Evolutionary conservation across 1,139 yeast species (phyloP).

Genomic region (Sugiyamaella xylanicola): DNA sequence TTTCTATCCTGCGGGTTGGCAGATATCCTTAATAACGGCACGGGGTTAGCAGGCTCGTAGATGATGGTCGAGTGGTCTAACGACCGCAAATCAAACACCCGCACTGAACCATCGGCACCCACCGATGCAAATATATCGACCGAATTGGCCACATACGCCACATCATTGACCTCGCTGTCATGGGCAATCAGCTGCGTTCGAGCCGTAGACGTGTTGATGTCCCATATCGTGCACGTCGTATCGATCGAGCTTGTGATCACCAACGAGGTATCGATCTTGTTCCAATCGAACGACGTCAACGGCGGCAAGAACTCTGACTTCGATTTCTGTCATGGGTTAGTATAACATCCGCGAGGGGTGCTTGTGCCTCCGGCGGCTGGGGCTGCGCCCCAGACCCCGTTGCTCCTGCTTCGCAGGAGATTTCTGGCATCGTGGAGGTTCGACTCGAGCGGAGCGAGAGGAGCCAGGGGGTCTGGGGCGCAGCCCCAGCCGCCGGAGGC

Average conservation of each 20-base stretch:
- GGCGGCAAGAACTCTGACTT: slow-evolving; percentile 50
- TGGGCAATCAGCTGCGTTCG: slow-evolving; percentile 95
- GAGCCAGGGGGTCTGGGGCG: slow-evolving; percentile 6
- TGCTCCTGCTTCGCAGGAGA: not conserved
- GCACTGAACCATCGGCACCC: slow-evolving; percentile 92
- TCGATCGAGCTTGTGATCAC: slow-evolving; percentile 88
- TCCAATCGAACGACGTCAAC: slow-evolving; percentile 94
- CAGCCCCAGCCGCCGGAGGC: slow-evolving; percentile 6
- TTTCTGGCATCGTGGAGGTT: not conserved
- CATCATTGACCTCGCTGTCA: slow-evolving; percentile 94
- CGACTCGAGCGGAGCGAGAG: slow-evolving; percentile 2
- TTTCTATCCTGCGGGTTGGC: slow-evolving; percentile 80
- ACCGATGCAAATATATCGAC: slow-evolving; percentile 86
- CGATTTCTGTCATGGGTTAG: slow-evolving; percentile 37
- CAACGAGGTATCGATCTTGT: slow-evolving; percentile 64
- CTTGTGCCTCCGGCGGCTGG: slow-evolving; percentile 1
- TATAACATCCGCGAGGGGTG: too few relatives aligned
- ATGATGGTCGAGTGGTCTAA: slow-evolving; percentile 93
- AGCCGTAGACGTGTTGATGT: slow-evolving; percentile 70
- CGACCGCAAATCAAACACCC: slow-evolving; percentile 86
- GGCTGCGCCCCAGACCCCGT: slow-evolving; percentile 2
- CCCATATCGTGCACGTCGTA: slow-evolving; percentile 98
- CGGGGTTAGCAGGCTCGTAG: slow-evolving; percentile 65
- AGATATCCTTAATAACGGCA: slow-evolving; percentile 72
- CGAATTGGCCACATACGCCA: slow-evolving; percentile 74